Evolutionary conservation across 2,329 filamentous ascomycete genomes (phyloP).

Genomic region (Ophioceras dolichostomum): DNA sequence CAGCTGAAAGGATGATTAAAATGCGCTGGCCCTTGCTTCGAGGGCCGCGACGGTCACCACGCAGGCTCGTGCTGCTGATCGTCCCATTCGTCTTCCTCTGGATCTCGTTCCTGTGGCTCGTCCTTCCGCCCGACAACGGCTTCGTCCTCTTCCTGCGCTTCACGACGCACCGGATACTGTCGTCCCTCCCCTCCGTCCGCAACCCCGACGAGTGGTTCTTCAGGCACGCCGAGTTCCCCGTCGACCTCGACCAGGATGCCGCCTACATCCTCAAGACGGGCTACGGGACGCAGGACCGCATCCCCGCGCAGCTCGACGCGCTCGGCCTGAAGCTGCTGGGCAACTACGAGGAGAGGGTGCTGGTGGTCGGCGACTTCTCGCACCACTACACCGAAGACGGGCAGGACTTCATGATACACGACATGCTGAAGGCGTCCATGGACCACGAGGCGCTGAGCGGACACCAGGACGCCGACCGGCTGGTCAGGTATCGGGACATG

Average conservation of each 20-base stretch:
- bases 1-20: too few species aligned
- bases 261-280: conserved; percentile 43
- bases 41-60: conserved; percentile 5
- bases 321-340: conserved; percentile 20
- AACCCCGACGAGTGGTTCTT: conserved; percentile 28
- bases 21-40: too few species aligned
- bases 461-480: conserved; percentile 17
- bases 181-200: conserved; percentile 15
- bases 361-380: conserved; percentile 38
- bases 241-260: conserved; percentile 32
- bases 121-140: conserved; percentile 17
- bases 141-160: conserved; percentile 14
- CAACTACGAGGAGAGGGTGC: conserved; percentile 22
- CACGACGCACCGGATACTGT: conserved; percentile 11
- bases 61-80: conserved; percentile 2
- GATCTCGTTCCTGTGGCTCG: conserved; percentile 9
- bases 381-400: conserved; percentile 6
- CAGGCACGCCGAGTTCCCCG: conserved; percentile 18
- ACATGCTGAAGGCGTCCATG: conserved; percentile 23
- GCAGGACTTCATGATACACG: conserved; percentile 21
- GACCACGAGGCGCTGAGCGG: conserved; percentile 17
- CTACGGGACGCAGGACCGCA: conserved; percentile 37
- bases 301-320: conserved; percentile 33
- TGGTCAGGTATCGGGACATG: conserved; percentile 27
- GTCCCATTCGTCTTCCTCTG: conserved; percentile 5